Evolutionary conservation across 805 yeast genomes (phyloP), one percentile per base, ranked within the genome.

Genomic region (Saturnispora kantuleensis): DNA sequence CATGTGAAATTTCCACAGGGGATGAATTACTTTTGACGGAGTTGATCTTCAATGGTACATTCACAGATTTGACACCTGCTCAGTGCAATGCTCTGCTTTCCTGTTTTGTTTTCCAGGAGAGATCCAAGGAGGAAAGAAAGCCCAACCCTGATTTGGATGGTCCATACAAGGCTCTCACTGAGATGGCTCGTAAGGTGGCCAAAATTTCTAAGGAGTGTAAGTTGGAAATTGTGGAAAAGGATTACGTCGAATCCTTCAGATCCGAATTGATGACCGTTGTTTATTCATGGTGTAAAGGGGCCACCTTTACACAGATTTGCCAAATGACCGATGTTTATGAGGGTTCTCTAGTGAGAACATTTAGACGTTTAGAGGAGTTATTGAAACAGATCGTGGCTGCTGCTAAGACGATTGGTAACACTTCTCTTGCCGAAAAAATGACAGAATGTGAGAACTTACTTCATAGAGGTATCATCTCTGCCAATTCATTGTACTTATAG

Each of bases 241-340:
- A 89, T 47, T 93, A 93, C 58, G 83, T 93, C 35, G 96, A 88
- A 59, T 74, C 83, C 26, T 94, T 93, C 69, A 79, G 95, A 65
- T 82, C 88, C 15, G 96, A 93, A 59, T 71, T 93, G 49, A 90
- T 93, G 97, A 97, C 89, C 61, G 97, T 93, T 42, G 96, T 93
- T 1, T 87, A 69, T 63, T 84, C 90, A 39, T 93, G 99, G 99
- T 87, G 96, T 63, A 81, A 83, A 59, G 97, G 97, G 15, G 96
- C 96, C 6, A 70, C 93, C 0, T 93, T 93, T 64, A 90, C 97
- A 0, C 96, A 90, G 61, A 90, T 93, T 50, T 90, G 97, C 68
- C 90, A 90, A 64, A 88, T 93, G 96, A 93, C 98, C 0, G 98
- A 93, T 59, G 97, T 93, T 37, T 93, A 90, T 55, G 99, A 93